These are phyloP conservation scores for Calonectria hawksworthii DNA, from an alignment of 2,329 filamentous ascomycete genomes.

Conservation along the genomic window DNA sequence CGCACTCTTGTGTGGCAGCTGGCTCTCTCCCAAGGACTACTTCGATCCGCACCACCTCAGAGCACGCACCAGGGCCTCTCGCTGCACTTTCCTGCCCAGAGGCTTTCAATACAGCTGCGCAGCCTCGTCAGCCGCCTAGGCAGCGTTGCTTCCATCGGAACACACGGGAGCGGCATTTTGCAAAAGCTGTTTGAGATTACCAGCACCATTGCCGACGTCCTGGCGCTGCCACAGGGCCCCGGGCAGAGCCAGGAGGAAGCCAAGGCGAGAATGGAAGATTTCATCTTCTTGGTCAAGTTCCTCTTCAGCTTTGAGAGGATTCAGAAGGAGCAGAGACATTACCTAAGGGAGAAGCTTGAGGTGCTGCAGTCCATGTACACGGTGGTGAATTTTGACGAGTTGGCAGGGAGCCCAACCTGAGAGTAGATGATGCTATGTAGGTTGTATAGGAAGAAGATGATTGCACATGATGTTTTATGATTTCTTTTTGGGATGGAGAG, in stretches of 20 bases:
- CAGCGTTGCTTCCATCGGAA: slow-evolving; percentile 60
- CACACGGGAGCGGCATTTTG: slow-evolving; percentile 69
- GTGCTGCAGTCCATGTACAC: slow-evolving; percentile 50
- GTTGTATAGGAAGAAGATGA: neutral
- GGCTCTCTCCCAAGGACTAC: slow-evolving; percentile 55
- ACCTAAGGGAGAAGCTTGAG: slow-evolving; percentile 56
- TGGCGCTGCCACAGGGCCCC: slow-evolving; percentile 63
- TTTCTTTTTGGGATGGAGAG: neutral
- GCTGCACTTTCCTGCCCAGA: slow-evolving; percentile 55
- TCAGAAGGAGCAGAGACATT: slow-evolving; percentile 59
- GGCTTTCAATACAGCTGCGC: slow-evolving; percentile 56
- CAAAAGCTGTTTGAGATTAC: slow-evolving; percentile 73
- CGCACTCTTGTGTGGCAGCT: slow-evolving; percentile 59
- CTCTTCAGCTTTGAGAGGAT: slow-evolving; percentile 64
- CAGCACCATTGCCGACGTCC: slow-evolving; percentile 71
- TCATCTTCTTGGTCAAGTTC: slow-evolving; percentile 65
- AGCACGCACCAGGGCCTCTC: slow-evolving; percentile 54
- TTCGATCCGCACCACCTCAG: slow-evolving; percentile 51
- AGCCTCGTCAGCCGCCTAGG: slow-evolving; percentile 52
- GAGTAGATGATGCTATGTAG: neutral
- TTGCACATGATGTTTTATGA: slow-evolving; percentile 10
- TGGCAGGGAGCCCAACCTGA: slow-evolving; percentile 44
- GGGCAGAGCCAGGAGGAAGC: slow-evolving; percentile 57
- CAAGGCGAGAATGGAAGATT: slow-evolving; percentile 64
- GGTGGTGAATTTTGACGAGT: slow-evolving; percentile 44